Percentiles rank a stretch among this genome's conserved stretches.
Evolutionary conservation across 192 early-diverging fungal species (phyloP).

Genomic region (Podila horticola): DNA sequence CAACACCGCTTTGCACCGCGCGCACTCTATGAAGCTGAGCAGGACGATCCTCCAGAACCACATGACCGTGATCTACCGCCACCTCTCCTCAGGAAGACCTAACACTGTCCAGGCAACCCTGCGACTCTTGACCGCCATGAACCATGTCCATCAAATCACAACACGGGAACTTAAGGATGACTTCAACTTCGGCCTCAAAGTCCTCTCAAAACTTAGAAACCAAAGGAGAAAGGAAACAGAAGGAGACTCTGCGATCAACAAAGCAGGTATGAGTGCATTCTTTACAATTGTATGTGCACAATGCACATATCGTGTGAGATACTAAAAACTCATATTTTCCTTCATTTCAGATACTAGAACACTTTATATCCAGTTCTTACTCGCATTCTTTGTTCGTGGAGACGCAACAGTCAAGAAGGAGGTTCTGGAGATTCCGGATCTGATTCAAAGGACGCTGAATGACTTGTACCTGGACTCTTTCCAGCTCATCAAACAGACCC

Average conservation of each 20-base stretch:
- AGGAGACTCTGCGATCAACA: constrained; percentile 26
- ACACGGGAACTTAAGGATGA: constrained; percentile 72
- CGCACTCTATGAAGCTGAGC: constrained; percentile 53
- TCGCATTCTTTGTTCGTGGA: constrained; percentile 80
- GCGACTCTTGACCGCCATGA: constrained; percentile 70
- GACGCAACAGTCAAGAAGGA: constrained; percentile 76
- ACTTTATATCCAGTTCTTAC: constrained; percentile 77
- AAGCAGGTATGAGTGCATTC: constrained; percentile 27
- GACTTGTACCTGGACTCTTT: constrained; percentile 74
- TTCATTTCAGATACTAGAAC: constrained; percentile 71
- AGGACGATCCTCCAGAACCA: constrained; percentile 70
- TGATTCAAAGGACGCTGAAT: constrained; percentile 73
- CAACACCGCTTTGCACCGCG: constrained; percentile 43
- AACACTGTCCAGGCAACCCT: constrained; percentile 70
- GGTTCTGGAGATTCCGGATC: constrained; percentile 77
- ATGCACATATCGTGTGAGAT: too few relatives aligned
- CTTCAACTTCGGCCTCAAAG: constrained; percentile 82
- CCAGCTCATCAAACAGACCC: constrained; percentile 63
- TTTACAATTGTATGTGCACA: too few relatives aligned
- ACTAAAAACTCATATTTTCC: neutral
- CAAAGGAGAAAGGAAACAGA: constrained; percentile 54
- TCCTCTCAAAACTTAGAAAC: constrained; percentile 33
- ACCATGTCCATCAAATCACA: constrained; percentile 62
- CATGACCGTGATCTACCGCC: constrained; percentile 72
- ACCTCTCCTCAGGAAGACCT: constrained; percentile 67